Evolutionary conservation across 2,329 filamentous ascomycete genomes (phyloP), one percentile per base, ranked within the genome.

Genomic region (Chrysoporthe austroafricana): DNA sequence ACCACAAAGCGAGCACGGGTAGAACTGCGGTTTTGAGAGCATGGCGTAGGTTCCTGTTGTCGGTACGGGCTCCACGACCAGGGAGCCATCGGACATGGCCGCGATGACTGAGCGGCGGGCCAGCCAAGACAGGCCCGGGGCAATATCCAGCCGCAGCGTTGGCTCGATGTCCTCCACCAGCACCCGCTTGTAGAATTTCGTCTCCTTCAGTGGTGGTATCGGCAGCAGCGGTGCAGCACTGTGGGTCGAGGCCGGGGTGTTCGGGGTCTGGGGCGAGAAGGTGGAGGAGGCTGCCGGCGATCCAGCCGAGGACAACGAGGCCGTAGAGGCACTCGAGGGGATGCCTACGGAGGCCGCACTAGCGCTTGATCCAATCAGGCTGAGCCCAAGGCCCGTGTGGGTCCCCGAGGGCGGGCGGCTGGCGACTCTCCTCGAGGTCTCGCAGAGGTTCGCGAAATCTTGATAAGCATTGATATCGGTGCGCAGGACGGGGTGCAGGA

Each of bases 101-200:
- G 86, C 91, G 48, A 97, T 79, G 5, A 98, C 94, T 6, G 91
- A 92, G 67, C 96, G 90, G 58, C 95, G 91, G 61, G 93, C 94
- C 59, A 99, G 86, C 93, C 96, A 99, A 0, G 94, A 97, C 39
- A 99, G 86, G 0, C 94, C 93, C 0, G 96, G 96, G 0, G 96
- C 94, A 2, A 89, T 86, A 77, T 99, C 96, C 3, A 99, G 86
- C 54, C 96, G 90, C 11, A 99, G 82, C 0, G 96, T 97, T 0
- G 96, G 96, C 76, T 99, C 96, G 66, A 99, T 93, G 75, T 99
- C 96, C 77, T 99, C 96, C 26, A 88, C 85, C 36, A 98, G 79
- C 6, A 90, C 90, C 59, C 96, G 90, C 81, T 98, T 98, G 82
- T 95, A 99, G 76, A 98, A 99, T 71, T 91, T 93, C 39, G 91